A percentile compares a stretch with the other conserved stretches of the same genome.
Conservation (phyloP, 106 monocot species). For the Dendrobium huoshanense region DNA sequence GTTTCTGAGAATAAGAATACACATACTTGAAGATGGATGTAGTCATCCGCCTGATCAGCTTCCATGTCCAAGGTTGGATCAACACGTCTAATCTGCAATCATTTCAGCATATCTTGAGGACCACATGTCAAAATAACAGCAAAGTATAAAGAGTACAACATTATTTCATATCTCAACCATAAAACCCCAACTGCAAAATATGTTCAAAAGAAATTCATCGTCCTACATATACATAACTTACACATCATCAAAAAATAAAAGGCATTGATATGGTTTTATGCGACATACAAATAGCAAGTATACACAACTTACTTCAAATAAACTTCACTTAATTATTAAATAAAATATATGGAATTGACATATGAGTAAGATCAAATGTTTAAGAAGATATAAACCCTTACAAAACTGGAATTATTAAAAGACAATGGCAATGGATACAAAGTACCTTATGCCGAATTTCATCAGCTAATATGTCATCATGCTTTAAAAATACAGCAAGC, state of each 20-base stretch:
- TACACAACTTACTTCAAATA: not conserved
- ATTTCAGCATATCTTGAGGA: not conserved
- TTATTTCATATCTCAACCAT: not conserved
- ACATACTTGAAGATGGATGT: conserved; percentile 76
- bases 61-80: conserved; percentile 98
- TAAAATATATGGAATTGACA: not conserved
- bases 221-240: not conserved
- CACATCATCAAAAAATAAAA: not conserved
- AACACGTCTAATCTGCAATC: conserved; percentile 74
- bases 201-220: not conserved
- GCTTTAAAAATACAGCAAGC: conserved; percentile 88
- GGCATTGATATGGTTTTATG: not conserved
- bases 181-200: not conserved
- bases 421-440: not conserved
- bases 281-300: not conserved
- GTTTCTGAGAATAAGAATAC: not conserved
- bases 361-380: not conserved
- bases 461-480: conserved; percentile 84
- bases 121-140: not conserved
- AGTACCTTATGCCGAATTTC: conserved; percentile 76
- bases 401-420: not conserved
- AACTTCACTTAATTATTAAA: not conserved
- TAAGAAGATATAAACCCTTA: not conserved
- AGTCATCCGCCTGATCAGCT: conserved; percentile 92
- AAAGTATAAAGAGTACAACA: not conserved